Evolutionary conservation across 306 rosid genomes (phyloP).

Genomic region (peach (Prunus persica)): DNA sequence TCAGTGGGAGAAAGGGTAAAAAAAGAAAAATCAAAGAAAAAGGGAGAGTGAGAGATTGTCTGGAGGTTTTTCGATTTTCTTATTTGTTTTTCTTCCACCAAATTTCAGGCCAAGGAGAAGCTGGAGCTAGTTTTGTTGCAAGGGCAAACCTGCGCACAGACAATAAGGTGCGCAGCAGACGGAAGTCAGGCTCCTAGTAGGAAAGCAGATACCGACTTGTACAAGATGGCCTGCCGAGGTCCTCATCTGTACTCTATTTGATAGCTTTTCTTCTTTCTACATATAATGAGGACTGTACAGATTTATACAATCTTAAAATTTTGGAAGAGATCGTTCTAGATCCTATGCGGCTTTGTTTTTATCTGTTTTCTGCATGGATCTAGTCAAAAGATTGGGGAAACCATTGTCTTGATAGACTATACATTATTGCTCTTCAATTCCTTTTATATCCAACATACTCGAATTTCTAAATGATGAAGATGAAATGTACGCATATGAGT

Average conservation of each 20-base stretch:
- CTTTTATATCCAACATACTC: not conserved
- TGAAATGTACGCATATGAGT: not conserved
- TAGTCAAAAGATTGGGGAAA: constrained; percentile 5
- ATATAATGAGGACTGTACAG: constrained; percentile 51
- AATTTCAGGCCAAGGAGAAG: constrained; percentile 92
- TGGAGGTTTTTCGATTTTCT: constrained; percentile 18
- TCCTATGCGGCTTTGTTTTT: constrained; percentile 21
- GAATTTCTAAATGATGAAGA: not conserved
- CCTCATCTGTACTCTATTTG: constrained; percentile 31
- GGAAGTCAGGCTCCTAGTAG: constrained; percentile 19
- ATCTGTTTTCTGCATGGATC: constrained; percentile 1
- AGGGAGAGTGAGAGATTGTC: constrained; percentile 7
- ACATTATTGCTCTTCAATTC: not conserved
- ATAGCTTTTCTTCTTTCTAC: constrained; percentile 19
- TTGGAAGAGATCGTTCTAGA: constrained; percentile 31
- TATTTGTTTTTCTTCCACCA: constrained; percentile 32
- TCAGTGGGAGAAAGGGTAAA: constrained; percentile 21
- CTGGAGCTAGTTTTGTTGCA: constrained; percentile 53
- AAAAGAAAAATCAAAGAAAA: not conserved
- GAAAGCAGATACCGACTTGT: constrained; percentile 32
- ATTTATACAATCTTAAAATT: constrained; percentile 28
- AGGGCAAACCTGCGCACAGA: constrained; percentile 29
- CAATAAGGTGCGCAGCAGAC: constrained; percentile 6
- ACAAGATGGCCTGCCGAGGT: constrained; percentile 32
- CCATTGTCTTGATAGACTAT: not conserved